phyloP scores from a whole-genome alignment of 768 basidiomycete species.

The Boletus reticuloceps region DNA sequence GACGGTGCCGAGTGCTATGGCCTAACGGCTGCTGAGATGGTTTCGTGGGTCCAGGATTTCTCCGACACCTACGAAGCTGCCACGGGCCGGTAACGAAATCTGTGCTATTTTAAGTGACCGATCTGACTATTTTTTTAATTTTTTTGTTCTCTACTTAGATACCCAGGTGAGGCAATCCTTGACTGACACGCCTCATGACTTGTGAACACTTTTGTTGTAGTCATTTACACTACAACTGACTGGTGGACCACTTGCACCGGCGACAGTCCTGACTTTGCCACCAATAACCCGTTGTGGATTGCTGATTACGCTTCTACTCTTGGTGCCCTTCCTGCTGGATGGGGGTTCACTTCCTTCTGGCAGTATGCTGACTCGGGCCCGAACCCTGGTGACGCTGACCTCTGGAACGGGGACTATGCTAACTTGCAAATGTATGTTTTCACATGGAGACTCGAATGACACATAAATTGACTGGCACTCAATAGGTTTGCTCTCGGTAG shows the following conservation, averaged over 20 bases:
- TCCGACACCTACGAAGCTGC: conserved; percentile 52
- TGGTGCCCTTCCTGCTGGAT: conserved; percentile 60
- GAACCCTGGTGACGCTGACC: conserved; percentile 57
- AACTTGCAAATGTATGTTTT: conserved; percentile 38
- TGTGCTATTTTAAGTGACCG: neutral
- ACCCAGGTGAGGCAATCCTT: conserved; percentile 32
- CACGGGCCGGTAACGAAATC: conserved; percentile 41
- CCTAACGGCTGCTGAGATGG: conserved; percentile 51
- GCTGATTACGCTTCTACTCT: conserved; percentile 49
- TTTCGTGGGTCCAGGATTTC: conserved; percentile 62
- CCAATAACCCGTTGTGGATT: conserved; percentile 69
- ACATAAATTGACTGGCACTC: neutral
- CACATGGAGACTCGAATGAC: neutral
- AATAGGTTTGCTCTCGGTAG: conserved; percentile 20
- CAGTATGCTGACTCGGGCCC: conserved; percentile 55
- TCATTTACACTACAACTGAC: conserved; percentile 61
- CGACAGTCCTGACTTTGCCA: conserved; percentile 48
- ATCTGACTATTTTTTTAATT: neutral
- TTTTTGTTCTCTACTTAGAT: conserved; percentile 28
- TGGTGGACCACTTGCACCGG: conserved; percentile 73
- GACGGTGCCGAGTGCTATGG: conserved; percentile 54
- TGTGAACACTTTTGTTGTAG: conserved; percentile 23
- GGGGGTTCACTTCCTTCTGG: conserved; percentile 57
- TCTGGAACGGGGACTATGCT: conserved; percentile 52
- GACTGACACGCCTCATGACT: neutral